Conservation (phyloP, 2,329 filamentous ascomycete genomes). For the Neofusicoccum ribis region DNA sequence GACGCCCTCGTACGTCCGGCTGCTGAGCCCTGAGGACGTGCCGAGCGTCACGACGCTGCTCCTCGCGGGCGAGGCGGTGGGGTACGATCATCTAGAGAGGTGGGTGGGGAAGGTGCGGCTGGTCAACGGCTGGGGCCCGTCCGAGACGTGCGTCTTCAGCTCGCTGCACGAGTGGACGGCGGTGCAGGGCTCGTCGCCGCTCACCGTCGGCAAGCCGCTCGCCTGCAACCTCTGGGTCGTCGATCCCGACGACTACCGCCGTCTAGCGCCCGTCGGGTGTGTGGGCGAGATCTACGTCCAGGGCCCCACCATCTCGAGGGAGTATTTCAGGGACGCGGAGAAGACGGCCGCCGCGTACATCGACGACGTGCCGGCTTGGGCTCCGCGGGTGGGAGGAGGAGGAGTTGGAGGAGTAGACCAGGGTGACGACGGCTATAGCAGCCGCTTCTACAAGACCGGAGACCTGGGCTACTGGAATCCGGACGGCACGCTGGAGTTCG, state of each 20-base stretch:
- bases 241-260: constrained; percentile 32
- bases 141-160: constrained; percentile 2
- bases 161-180: neutral
- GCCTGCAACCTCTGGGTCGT: constrained; percentile 30
- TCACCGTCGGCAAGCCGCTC: neutral
- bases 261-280: constrained; percentile 35
- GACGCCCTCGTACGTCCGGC: constrained; percentile 41
- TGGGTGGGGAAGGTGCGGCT: neutral
- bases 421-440: neutral
- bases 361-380: constrained; percentile 32
- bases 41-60: constrained; percentile 42
- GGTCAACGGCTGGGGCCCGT: constrained; percentile 1
- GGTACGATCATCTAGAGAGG: neutral
- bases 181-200: neutral
- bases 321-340: constrained; percentile 35
- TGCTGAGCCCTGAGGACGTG: constrained; percentile 38
- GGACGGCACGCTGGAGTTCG: constrained; percentile 36
- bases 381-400: too few species aligned
- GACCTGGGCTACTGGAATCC: constrained; percentile 36
- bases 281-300: constrained; percentile 37
- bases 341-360: constrained; percentile 33
- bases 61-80: constrained; percentile 36
- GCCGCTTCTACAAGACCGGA: constrained; percentile 36
- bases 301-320: constrained; percentile 35
- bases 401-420: too few species aligned